These are phyloP conservation scores for Penicillium turbatum DNA, from an alignment of 495 filamentous ascomycete species.

Conservation along the genomic window DNA sequence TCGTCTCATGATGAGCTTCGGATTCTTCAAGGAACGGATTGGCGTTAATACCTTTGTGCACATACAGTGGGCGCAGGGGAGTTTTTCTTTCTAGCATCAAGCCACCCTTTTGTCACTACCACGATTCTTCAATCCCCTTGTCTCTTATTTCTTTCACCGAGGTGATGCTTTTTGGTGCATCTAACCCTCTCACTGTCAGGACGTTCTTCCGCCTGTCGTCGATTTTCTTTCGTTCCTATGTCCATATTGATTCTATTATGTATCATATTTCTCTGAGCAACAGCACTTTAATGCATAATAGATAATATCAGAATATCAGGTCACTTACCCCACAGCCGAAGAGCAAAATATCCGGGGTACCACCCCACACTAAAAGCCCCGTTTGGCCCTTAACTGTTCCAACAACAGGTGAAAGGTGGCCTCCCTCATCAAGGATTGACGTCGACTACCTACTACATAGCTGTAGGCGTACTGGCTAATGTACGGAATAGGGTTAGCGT, in stretches of 20 bases:
- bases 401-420: too few species aligned
- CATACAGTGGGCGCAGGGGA: not conserved
- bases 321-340: too few species aligned
- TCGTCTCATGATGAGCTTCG: conserved; percentile 1
- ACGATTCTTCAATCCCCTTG: not conserved
- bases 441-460: too few species aligned
- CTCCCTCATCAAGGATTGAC: too few species aligned
- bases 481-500: too few species aligned
- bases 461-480: too few species aligned
- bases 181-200: conserved; percentile 37
- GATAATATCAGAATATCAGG: not conserved
- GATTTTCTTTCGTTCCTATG: conserved; percentile 4
- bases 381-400: too few species aligned
- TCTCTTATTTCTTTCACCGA: not conserved
- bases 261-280: conserved; percentile 1
- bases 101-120: not conserved
- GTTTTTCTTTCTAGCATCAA: not conserved
- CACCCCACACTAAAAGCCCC: too few species aligned
- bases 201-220: not conserved
- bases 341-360: too few species aligned
- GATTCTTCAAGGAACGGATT: not conserved
- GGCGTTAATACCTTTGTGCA: conserved; percentile 2
- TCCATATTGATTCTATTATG: conserved; percentile 1
- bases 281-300: not conserved
- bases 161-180: conserved; percentile 50